Percentiles rank a stretch among this genome's conserved stretches.
These are phyloP conservation scores for Amanita exitialis DNA, from an alignment of 768 basidiomycete species.

Conservation along the genomic window DNA sequence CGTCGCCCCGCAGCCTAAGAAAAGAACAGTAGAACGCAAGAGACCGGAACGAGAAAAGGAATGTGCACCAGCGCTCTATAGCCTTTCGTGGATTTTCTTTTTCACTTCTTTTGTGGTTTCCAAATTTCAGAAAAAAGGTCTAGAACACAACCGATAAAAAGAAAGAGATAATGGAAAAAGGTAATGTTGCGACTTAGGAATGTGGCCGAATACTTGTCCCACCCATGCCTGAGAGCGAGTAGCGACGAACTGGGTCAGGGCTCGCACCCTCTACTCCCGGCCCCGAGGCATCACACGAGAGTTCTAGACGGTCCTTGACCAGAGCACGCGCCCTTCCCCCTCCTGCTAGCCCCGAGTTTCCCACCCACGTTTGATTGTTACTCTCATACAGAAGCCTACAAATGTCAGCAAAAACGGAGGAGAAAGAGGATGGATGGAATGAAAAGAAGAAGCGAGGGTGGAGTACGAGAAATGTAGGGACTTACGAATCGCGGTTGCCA, in stretches of 20 bases:
- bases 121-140: not conserved
- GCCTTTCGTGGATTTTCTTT: too few species aligned
- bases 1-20: too few species aligned
- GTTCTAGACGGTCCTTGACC: not conserved
- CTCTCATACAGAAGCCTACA: not conserved
- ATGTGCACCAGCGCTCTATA: too few species aligned
- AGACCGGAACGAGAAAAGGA: too few species aligned
- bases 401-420: not conserved
- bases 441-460: too few species aligned
- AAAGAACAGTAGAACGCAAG: too few species aligned
- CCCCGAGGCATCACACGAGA: not conserved
- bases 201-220: not conserved
- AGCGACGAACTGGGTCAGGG: not conserved
- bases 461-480: not conserved
- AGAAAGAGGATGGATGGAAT: not conserved
- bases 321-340: not conserved
- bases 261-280: not conserved
- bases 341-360: not conserved
- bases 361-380: not conserved
- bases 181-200: not conserved
- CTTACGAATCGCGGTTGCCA: not conserved
- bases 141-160: too few species aligned
- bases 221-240: not conserved
- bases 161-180: not conserved
- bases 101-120: too few species aligned